Percentiles rank a stretch among this genome's conserved stretches.
These are phyloP conservation scores for Rhodocollybia butyracea DNA, from an alignment of 768 basidiomycete species.

Conservation along the genomic window DNA sequence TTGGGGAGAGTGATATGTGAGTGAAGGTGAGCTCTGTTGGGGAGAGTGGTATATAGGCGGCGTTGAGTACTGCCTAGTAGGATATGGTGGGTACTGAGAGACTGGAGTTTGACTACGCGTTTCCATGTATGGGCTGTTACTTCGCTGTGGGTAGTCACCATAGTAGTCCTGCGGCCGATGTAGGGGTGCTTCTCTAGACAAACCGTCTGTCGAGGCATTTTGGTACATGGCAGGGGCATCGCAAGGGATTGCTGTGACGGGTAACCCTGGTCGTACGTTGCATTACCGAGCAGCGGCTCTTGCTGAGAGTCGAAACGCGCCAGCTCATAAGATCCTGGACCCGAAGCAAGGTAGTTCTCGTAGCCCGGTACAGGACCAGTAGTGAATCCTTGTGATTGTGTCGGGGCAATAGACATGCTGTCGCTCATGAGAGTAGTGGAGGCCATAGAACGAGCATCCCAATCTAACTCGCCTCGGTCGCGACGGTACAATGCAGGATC, in stretches of 20 bases:
- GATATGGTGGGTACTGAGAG: constrained; percentile 10
- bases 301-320: constrained; percentile 54
- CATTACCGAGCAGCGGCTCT: constrained; percentile 54
- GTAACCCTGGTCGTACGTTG: constrained; percentile 28
- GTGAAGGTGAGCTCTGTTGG: constrained; percentile 20
- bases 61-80: constrained; percentile 15
- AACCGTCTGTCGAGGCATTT: constrained; percentile 28
- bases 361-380: constrained; percentile 42
- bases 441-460: constrained; percentile 78
- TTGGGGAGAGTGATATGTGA: constrained; percentile 17
- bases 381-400: constrained; percentile 32
- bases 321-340: constrained; percentile 49
- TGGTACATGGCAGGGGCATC: constrained; percentile 42
- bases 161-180: constrained; percentile 51
- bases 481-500: constrained; percentile 76
- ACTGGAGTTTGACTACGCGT: neutral
- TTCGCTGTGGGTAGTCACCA: constrained; percentile 29
- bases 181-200: constrained; percentile 56
- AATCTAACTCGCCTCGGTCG: constrained; percentile 83
- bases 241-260: constrained; percentile 38
- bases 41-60: constrained; percentile 25
- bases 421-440: constrained; percentile 52
- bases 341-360: constrained; percentile 54
- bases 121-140: constrained; percentile 28
- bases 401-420: constrained; percentile 35